Conservation (phyloP, 106 monocot species). For the Platanthera guangdongensis region DNA sequence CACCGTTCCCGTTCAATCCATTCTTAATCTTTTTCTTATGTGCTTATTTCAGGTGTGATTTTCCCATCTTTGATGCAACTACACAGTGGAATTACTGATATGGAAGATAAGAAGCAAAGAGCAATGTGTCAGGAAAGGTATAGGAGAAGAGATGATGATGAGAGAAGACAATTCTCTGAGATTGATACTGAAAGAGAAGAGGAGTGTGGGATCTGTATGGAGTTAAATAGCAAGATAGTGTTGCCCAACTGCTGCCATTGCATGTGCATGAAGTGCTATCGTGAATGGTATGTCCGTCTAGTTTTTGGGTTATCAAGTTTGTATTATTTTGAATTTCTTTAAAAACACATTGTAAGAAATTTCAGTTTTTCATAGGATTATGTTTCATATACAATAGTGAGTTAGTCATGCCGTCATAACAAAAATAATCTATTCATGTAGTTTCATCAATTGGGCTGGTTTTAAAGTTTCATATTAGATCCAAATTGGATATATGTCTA, state of each 20-base stretch:
- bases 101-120: constrained; percentile 85
- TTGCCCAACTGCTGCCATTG: constrained; percentile 82
- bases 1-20: not conserved
- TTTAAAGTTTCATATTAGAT: not conserved
- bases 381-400: not conserved
- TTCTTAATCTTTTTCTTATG: not conserved
- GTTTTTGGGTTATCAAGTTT: not conserved
- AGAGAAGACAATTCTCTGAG: constrained; percentile 29
- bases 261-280: constrained; percentile 79
- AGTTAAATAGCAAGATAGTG: constrained; percentile 77
- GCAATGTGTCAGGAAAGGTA: constrained; percentile 68
- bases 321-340: not conserved
- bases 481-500: not conserved
- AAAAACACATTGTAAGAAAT: not conserved
- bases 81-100: constrained; percentile 73
- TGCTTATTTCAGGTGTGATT: constrained; percentile 37
- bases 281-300: constrained; percentile 44
- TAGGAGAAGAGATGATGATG: constrained; percentile 44
- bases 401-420: not conserved
- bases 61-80: constrained; percentile 70
- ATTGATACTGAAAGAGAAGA: constrained; percentile 73
- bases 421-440: not conserved
- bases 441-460: not conserved
- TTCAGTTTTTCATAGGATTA: not conserved
- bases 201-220: constrained; percentile 94